Evolutionary conservation across 2,329 filamentous ascomycete genomes (phyloP).

Genomic region (Coleophoma cylindrospora): DNA sequence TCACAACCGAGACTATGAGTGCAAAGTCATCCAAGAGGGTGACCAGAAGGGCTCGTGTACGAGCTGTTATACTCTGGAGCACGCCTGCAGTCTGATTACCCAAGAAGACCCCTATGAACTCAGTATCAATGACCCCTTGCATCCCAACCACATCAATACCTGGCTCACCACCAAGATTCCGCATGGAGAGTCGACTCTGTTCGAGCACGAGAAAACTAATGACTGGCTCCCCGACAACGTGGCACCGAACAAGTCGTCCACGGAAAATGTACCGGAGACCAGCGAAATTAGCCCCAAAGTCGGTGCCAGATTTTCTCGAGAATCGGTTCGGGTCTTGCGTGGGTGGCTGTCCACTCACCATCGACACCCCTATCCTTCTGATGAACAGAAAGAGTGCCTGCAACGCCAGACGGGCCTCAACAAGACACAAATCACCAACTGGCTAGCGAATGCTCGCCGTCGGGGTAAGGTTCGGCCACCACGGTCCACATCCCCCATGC

Average conservation of each 20-base stretch:
- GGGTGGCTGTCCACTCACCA: constrained; percentile 78
- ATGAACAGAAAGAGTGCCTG: constrained; percentile 78
- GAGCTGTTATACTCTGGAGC: constrained; percentile 13
- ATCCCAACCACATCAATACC: background rate
- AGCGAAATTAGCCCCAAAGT: constrained; percentile 47
- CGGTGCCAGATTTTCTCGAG: constrained; percentile 72
- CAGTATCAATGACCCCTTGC: constrained; percentile 7
- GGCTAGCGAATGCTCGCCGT: constrained; percentile 85
- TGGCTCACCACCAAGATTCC: constrained; percentile 1
- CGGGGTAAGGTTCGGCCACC: constrained; percentile 71
- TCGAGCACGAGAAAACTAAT: constrained; percentile 7
- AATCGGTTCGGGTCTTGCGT: constrained; percentile 76
- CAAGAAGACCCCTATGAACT: constrained; percentile 2
- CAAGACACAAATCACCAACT: constrained; percentile 82
- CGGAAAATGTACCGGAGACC: constrained; percentile 54
- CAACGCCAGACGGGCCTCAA: constrained; percentile 76
- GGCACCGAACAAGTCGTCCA: constrained; percentile 29
- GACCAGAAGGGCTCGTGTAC: constrained; percentile 10
- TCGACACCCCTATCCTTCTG: constrained; percentile 81
- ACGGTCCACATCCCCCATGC: constrained; percentile 62
- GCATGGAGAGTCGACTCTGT: background rate
- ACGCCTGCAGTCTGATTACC: constrained; percentile 12
- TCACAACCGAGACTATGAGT: constrained; percentile 10
- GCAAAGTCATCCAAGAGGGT: constrained; percentile 11
- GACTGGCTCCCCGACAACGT: constrained; percentile 8